Base-by-base conservation (phyloP, 306 rosid genomes). In the Prunus mume region DNA sequence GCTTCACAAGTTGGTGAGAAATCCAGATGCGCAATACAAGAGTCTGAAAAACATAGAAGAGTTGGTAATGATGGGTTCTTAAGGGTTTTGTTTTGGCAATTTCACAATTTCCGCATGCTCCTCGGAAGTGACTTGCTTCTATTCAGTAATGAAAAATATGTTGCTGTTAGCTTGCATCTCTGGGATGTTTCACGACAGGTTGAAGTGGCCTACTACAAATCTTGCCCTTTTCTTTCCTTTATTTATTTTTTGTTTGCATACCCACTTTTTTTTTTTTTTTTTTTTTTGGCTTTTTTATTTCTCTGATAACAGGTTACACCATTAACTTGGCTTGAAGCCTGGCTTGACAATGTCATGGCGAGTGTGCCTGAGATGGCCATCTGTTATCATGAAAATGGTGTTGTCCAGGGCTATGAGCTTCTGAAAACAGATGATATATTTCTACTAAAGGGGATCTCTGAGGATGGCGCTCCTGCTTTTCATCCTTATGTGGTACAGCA, bases 341-440 rank as follows among this genome's bases (percentile, higher is more conserved):
- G 98, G 98, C 96, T 94, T 70, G 98, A 94, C 84, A 94, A 94
- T 86, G 89, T 94, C 86, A 94, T 94, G 98, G 97, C 97, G 25
- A 94, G 97, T 88, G 98, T 90, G 80, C 98, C 96, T 28, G 97
- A 94, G 85, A 86, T 94, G 85, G 98, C 98, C 68, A 94, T 94
- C 65, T 92, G 98, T 80, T 94, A 94, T 86, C 98, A 94, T 79
- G 86, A 72, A 80, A 87, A 94, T 72, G 98, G 98, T 77, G 97
- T 94, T 82, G 98, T 94, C 80, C 97, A 94, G 85, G 97, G 97
- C 52, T 94, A 94, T 1, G 98, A 94, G 79, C 98, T 94, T 77
- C 70, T 94, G 76, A 94, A 94, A 87, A 94, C 98, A 12, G 92
- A 94, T 85, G 97, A 94, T 68, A 89, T 94, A 76, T 94, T 92